Percentiles rank a stretch among this genome's conserved stretches.
These are phyloP conservation scores for Pythium volutum DNA, from an alignment of 352 stramenopile species.

Conservation along the genomic window DNA sequence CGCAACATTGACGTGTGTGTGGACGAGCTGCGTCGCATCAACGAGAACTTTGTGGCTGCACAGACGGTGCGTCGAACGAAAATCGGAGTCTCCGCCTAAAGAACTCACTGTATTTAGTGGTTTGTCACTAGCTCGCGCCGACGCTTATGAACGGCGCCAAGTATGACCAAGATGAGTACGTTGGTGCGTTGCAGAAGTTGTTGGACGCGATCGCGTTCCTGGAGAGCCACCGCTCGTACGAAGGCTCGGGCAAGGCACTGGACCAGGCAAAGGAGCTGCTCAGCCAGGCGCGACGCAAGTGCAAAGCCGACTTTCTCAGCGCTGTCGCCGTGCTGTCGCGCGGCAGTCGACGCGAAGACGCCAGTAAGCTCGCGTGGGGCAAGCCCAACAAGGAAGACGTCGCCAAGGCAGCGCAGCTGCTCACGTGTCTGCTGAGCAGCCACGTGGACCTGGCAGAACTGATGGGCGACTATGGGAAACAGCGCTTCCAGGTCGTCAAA, in stretches of 20 bases:
- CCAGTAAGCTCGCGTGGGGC: constrained; percentile 32
- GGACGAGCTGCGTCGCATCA: constrained; percentile 59
- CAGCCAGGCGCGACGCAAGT: constrained; percentile 54
- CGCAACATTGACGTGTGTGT: constrained; percentile 85
- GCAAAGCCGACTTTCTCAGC: constrained; percentile 66
- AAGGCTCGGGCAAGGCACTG: constrained; percentile 68
- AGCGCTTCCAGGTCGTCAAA: constrained; percentile 61
- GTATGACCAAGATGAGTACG: constrained; percentile 70
- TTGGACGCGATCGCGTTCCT: constrained; percentile 68
- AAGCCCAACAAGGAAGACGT: constrained; percentile 53
- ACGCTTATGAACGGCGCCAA: constrained; percentile 65
- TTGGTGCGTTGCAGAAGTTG: constrained; percentile 60
- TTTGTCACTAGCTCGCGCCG: constrained; percentile 45
- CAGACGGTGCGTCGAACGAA: constrained; percentile 40
- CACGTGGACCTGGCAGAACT: constrained; percentile 49
- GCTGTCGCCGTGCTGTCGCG: constrained; percentile 58
- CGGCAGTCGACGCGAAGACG: constrained; percentile 34
- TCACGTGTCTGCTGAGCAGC: constrained; percentile 59
- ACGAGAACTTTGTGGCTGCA: constrained; percentile 71
- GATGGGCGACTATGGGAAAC: constrained; percentile 60
- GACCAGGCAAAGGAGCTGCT: constrained; percentile 67
- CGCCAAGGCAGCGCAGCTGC: constrained; percentile 49
- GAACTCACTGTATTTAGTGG: background rate
- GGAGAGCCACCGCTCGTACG: constrained; percentile 63
- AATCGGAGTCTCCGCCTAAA: too few relatives aligned